These are phyloP conservation scores for Leccinum solheimii DNA, from an alignment of 1,284 basidiomycete genomes.

Conservation along the genomic window DNA sequence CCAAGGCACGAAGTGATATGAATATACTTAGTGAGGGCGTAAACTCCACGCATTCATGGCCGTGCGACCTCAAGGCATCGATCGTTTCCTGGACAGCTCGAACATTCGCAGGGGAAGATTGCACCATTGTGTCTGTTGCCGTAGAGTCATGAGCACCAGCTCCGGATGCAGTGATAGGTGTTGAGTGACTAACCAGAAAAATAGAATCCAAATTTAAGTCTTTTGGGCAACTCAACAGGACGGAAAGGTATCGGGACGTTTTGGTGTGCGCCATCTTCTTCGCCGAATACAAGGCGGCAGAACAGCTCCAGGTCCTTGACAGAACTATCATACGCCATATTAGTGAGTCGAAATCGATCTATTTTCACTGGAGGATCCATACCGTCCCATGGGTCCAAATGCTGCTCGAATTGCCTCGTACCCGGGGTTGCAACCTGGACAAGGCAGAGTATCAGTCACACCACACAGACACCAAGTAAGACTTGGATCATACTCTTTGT, in stretches of 20 bases:
- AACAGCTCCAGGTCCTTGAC: constrained; percentile 68
- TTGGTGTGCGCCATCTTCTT: constrained; percentile 41
- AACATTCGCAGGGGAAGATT: constrained; percentile 76
- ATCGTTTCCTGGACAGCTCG: constrained; percentile 81
- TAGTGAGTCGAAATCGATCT: constrained; percentile 5
- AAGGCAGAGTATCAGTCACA: constrained; percentile 3
- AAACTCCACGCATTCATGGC: constrained; percentile 80
- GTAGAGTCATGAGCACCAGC: background rate
- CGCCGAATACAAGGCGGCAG: constrained; percentile 56
- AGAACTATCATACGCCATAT: constrained; percentile 41
- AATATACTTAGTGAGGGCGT: constrained; percentile 49
- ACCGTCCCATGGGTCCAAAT: constrained; percentile 78
- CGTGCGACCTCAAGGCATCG: constrained; percentile 61
- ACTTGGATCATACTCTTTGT: constrained; percentile 40
- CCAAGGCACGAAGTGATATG: background rate
- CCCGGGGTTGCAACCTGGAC: constrained; percentile 53
- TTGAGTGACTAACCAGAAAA: constrained; percentile 47
- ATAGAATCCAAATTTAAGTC: constrained; percentile 75
- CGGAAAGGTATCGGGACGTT: constrained; percentile 62
- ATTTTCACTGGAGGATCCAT: constrained; percentile 10
- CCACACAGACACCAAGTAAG: background rate
- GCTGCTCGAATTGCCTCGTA: constrained; percentile 65
- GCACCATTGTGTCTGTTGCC: constrained; percentile 57
- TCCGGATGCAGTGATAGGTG: background rate
- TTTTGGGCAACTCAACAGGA: constrained; percentile 52